Evolutionary conservation across 225 moss, liverwort and hornwort species (phyloP), one percentile per base, ranked within the genome.

Genomic region (Marchantia paleacea): DNA sequence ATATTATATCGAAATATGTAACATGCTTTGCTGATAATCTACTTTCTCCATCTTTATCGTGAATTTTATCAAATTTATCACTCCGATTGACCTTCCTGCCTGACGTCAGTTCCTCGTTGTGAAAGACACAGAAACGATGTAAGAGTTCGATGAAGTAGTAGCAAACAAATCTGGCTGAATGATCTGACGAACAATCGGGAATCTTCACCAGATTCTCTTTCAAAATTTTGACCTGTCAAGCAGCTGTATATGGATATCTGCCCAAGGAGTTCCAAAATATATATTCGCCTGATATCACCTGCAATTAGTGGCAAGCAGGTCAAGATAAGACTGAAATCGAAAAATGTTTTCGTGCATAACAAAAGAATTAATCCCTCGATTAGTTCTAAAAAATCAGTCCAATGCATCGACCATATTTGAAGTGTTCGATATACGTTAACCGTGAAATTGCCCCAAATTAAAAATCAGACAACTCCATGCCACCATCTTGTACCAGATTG

Each of bases 201-300:
- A 5, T 18, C 69, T 29, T 66, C 28, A 28, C 8, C 0, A 14
- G 0, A 19, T 18, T 69, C 47, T 47, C 3, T 47, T 69, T 48
- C 47, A 48, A 74, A 15, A 60, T 2, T 1, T 47, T 7, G 39
- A 47, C 54, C 39, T 31, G 54, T 72, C 68, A 70, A 62, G 57
- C 63, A 52, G 79, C 90, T 52, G 91, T 91, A 64, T 89, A 91
- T 54, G 97, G 97, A 84, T 91, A 95, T 81, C 91, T 85, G 76
- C 97, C 97, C 75, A 99, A 89, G 0, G 95, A 99, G 79, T 99
- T 99, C 97, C 97, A 99, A 80, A 99, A 92, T 26, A 99, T 94
- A 51, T 99, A 99, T 12, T 99, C 93, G 50, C 97, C 95, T 52
- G 97, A 95, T n/a, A 90, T 76, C 20, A 95, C 90, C 90, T 88